Conservation (phyloP, 139 green algal species). For the Zygnema circumcarinatum region DNA sequence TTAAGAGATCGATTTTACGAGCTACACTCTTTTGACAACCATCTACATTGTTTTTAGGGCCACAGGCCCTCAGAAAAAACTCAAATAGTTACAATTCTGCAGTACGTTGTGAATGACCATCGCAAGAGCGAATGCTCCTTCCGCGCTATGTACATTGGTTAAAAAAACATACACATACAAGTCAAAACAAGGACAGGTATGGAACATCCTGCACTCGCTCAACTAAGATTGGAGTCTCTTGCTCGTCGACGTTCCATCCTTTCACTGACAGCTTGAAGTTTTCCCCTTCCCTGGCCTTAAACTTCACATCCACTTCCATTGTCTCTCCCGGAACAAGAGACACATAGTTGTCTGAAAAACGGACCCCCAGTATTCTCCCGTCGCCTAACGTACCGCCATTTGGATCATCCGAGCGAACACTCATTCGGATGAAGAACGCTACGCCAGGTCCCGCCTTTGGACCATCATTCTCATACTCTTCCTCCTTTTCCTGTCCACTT, state of each 20-base stretch:
- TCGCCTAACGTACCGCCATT: conserved; percentile 22
- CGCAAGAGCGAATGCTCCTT: too few relatives aligned
- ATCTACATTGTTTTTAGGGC: too few relatives aligned
- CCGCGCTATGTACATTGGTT: too few relatives aligned
- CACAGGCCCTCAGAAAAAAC: too few relatives aligned
- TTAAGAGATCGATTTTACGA: too few relatives aligned
- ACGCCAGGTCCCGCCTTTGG: neutral
- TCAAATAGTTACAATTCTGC: too few relatives aligned
- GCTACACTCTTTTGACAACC: too few relatives aligned
- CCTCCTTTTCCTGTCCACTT: neutral
- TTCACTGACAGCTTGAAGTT: neutral
- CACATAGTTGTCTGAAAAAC: conserved; percentile 61
- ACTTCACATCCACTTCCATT: conserved; percentile 4
- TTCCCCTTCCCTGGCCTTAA: neutral
- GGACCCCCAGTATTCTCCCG: conserved; percentile 14
- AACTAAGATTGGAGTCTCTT: neutral
- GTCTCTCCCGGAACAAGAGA: conserved; percentile 53
- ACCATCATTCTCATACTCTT: neutral
- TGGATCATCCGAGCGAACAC: neutral
- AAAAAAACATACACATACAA: too few relatives aligned
- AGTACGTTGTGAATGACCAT: too few relatives aligned
- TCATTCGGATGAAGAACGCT: conserved; percentile 32
- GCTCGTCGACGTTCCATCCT: conserved; percentile 14
- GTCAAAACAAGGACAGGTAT: too few relatives aligned
- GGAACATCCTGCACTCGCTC: too few relatives aligned